These are phyloP conservation scores for Trypanosoma congolense DNA, from an alignment of 208 protist genomes.

Conservation along the genomic window DNA sequence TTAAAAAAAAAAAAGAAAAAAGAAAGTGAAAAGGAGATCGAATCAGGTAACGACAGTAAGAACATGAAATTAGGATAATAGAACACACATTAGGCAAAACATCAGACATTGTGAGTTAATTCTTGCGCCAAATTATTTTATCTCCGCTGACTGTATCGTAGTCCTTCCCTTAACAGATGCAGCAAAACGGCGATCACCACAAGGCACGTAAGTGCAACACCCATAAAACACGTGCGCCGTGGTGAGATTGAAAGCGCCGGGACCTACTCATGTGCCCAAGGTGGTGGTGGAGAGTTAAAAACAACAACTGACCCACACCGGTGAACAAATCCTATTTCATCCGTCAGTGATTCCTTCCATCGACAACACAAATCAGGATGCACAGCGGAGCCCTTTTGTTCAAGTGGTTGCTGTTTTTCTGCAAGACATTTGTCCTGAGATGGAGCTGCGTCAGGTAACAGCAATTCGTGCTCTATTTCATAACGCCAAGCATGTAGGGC, in stretches of 20 bases:
- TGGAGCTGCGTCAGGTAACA: not conserved
- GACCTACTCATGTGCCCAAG: conserved; percentile 20
- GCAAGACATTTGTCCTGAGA: not conserved
- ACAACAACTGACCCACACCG: conserved; percentile 20
- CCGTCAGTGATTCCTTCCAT: not conserved
- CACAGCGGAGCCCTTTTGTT: not conserved
- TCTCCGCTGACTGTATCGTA: no score
- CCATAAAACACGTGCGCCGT: not conserved
- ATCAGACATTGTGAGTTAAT: no score
- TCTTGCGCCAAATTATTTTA: no score
- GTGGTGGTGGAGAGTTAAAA: conserved; percentile 26
- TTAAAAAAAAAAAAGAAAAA: no score
- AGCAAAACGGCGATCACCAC: no score
- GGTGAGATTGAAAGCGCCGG: conserved; percentile 6
- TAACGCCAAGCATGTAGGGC: conserved; percentile 77
- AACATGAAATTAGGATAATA: no score
- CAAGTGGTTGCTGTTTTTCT: not conserved
- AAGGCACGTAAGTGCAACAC: conserved; percentile 1
- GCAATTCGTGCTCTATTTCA: conserved; percentile 37
- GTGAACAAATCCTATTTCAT: conserved; percentile 9
- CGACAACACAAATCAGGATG: conserved; percentile 1
- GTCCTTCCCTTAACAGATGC: no score
- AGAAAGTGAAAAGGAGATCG: no score
- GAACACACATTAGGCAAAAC: no score
- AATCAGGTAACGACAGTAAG: no score